These are phyloP conservation scores for Malus hybrid DNA, from an alignment of 331 rosid species.

Conservation along the genomic window DNA sequence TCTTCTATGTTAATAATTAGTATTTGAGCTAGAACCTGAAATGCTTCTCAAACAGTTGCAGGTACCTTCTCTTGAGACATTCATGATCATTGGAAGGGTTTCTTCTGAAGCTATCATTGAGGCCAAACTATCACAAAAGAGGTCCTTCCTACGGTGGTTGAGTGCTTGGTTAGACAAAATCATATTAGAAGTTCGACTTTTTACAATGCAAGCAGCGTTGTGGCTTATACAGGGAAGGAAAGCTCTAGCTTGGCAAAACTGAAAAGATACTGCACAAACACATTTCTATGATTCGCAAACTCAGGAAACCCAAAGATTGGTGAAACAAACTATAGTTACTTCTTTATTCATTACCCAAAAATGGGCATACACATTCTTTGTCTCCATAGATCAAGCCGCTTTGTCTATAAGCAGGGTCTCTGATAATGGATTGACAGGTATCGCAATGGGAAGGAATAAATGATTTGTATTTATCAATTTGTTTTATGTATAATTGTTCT, in stretches of 20 bases:
- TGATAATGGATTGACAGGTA: constrained; percentile 20
- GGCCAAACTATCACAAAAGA: constrained; percentile 51
- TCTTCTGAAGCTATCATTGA: constrained; percentile 84
- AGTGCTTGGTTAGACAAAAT: constrained; percentile 47
- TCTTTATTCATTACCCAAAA: background rate
- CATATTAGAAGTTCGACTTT: constrained; percentile 60
- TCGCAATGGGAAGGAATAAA: background rate
- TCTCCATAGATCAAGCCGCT: constrained; percentile 34
- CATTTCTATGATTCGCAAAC: background rate
- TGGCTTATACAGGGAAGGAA: constrained; percentile 67
- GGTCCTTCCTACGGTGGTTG: constrained; percentile 49
- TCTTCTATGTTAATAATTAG: background rate
- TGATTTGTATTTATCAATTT: background rate
- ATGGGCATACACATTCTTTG: constrained; percentile 40
- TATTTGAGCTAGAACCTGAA: background rate
- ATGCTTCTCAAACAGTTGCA: constrained; percentile 54
- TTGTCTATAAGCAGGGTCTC: background rate
- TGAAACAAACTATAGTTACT: background rate
- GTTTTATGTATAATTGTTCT: background rate
- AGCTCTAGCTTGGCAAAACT: constrained; percentile 39
- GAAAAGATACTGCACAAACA: background rate
- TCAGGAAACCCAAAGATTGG: background rate
- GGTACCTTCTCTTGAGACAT: constrained; percentile 82
- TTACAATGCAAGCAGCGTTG: constrained; percentile 61
- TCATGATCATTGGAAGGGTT: constrained; percentile 73